Base-by-base conservation (phyloP, 2,329 filamentous ascomycete species). In the Neonectria magnoliae region DNA sequence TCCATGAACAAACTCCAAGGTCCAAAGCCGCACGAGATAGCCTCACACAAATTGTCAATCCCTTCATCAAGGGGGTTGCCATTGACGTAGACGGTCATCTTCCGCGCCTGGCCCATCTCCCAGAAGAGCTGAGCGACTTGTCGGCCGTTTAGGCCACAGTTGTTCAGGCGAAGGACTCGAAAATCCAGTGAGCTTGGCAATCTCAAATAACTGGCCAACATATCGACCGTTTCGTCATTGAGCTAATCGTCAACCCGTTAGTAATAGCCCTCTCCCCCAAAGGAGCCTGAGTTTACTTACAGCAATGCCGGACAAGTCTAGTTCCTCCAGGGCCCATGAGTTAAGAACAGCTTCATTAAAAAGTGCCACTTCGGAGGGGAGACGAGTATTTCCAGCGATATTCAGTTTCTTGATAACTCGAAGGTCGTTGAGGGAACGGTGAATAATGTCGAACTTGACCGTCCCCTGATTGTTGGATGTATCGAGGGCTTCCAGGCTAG, bases 301-400 rank as follows among this genome's bases (percentile, higher is more conserved):
- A 77, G 83, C 82, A 74, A 85, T 87, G 5, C 83, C 82, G 3
- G 86, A 87, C 29, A 88, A 75, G 66, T 88, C 82, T 16, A 88
- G 75, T 62, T 86, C 84, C 70, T 87, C 82, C 25, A 88, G 77
- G n/a, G 77, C 76, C 79, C 83, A 84, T 18, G 76, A 71, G 44
- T 77, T 68, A 48, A 86, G 75, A 8, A 78, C 75, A 55, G 81
- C 79, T 62, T 83, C 73, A 57, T 85, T 77, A 29, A 88, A 81
- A 3, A 88, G 73, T 2, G 84, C 80, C 14, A 78, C 78, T 3
- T 81, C 80, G 1, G 80, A 73, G 25, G 79, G 74, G 14, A 85
- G 81, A 36, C 84, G 82, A 16, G 87, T 80, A 41, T 84, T 83
- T 51, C 84, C 83, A 4, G 83, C 80, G 33, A 88, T 81, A 50